Conservation (phyloP, 2,329 filamentous ascomycete species). For the Ophioceras dolichostomum region DNA sequence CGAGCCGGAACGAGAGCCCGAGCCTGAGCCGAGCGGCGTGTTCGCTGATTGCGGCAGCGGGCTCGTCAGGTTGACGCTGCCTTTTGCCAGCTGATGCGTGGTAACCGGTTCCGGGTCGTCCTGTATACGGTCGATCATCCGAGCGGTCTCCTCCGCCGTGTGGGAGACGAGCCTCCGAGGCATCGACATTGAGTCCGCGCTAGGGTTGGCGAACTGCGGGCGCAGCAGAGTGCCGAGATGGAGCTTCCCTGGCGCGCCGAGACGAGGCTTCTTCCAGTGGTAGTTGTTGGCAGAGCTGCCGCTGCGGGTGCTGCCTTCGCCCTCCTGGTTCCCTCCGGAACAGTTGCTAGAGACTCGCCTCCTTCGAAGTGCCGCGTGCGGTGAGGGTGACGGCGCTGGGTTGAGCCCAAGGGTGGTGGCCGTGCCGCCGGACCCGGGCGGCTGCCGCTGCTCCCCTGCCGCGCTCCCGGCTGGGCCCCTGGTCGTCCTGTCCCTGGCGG, state of each 20-base stretch:
- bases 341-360: too few species aligned
- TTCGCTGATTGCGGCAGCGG: too few species aligned
- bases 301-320: conserved; percentile 2
- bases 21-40: conserved; percentile 25
- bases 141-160: conserved; percentile 27
- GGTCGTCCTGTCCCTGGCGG: too few species aligned
- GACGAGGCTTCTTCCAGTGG: conserved; percentile 31
- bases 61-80: conserved; percentile 34
- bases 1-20: too few species aligned
- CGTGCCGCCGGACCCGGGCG: not conserved
- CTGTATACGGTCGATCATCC: conserved; percentile 32
- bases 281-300: conserved; percentile 7
- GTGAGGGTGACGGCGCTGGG: too few species aligned
- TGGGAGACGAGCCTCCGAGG: conserved; percentile 24
- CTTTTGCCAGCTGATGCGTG: conserved; percentile 42
- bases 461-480: conserved; percentile 5
- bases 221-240: conserved; percentile 18
- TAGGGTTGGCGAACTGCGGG: conserved; percentile 12
- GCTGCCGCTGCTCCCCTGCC: conserved; percentile 4
- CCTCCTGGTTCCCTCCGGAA: not conserved
- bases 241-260: conserved; percentile 30
- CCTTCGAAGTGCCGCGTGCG: too few species aligned
- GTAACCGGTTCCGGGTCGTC: conserved; percentile 35
- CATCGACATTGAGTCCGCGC: conserved; percentile 13
- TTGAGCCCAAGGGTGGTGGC: not conserved